Evolutionary conservation across 2,329 filamentous ascomycete species (phyloP), one percentile per base, ranked within the genome.

Genomic region (Tothia fuscella): DNA sequence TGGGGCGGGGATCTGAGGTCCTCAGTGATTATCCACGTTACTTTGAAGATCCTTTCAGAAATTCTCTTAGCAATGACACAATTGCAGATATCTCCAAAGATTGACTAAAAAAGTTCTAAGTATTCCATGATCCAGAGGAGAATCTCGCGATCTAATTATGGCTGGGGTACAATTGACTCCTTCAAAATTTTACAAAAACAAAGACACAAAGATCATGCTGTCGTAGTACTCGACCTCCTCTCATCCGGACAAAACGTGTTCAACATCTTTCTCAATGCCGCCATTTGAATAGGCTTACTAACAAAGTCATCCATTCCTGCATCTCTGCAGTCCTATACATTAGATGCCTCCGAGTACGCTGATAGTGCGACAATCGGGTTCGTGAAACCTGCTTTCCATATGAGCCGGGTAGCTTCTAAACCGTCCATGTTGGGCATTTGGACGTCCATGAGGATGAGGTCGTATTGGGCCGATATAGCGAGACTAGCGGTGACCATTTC

Each of bases 251-350:
- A 89, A 55, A 86, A 77, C 41, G 71, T 86, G 54, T 81, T 84
- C 10, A 93, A 67, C 0, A 93, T 84, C 52, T 88, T 80, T 58
- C 93, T 93, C 44, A 94, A 67, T 5, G 83, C 83, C 2, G 82
- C 84, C 14, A 86, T 68, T 37, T 83, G 73, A 48, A 94, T 93
- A 0, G 75, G 75, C 58, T 79, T 79, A 31, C 69, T 70, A 21
- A 94, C 67, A 58, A 93, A 94, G 63, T 86, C 86, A 54, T 94
- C 76, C 87, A 93, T 94, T 43, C 88, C 88, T 2, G 80, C 86
- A 45, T 88, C 84, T 58, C 91, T 81, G 58, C 67, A 70, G 48
- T 67, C 62, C 58, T 80, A 81, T 32, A 88, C 77, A 52, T 94
- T 94, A 60, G 79, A 86, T 57, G 93, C 87, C 54, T 94, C 87